Evolutionary conservation across 2,329 filamentous ascomycete species (phyloP), one percentile per base, ranked within the genome.

Genomic region (Ramularia endophylla): DNA sequence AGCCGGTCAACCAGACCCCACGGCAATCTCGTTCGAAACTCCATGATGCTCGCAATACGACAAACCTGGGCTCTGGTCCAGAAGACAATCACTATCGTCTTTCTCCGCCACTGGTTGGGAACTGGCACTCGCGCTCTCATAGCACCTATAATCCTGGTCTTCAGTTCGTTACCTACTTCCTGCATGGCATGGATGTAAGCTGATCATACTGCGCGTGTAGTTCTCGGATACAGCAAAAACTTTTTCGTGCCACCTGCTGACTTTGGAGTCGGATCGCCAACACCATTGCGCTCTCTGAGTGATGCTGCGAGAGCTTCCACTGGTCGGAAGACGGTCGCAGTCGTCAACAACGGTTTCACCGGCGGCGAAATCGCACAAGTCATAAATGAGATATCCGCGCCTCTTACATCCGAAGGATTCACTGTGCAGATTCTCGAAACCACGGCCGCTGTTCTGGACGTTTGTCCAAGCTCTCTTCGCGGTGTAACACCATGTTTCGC

Each of bases 231-330:
- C 38, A 83, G 87, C 12, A 82, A 85, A 53, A 89, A 89, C 60
- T 77, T 95, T 48, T 90, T 94, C 56, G 77, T 89, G 3, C 83
- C 87, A 1, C 83, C 85, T 1, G 83, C 84, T 1, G 67, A 74
- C 3, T 94, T 75, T 56, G 89, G 89, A 32, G 80, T 95, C 50
- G 84, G 81, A 32, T 60, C 71, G 0, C 63, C 78, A 0, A 68
- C 65, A 5, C 72, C 80, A 0, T 65, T 95, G 47, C 76, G 80
- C 44, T 74, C 77, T 8, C 72, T 94, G 13, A 57, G 70, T 25
- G 67, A 84, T 47, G 86, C 81, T 1, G 71, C 94, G 22, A 58
- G 64, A 15, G 66, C 67, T 18, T 77, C 81, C 2, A 65, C 66
- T 12, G 70, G 70, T 13, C 74, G 85, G 48, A 65, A 84, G 52